Conservation (phyloP, 441 rosid genomes). For the Erysimum cheiri region DNA sequence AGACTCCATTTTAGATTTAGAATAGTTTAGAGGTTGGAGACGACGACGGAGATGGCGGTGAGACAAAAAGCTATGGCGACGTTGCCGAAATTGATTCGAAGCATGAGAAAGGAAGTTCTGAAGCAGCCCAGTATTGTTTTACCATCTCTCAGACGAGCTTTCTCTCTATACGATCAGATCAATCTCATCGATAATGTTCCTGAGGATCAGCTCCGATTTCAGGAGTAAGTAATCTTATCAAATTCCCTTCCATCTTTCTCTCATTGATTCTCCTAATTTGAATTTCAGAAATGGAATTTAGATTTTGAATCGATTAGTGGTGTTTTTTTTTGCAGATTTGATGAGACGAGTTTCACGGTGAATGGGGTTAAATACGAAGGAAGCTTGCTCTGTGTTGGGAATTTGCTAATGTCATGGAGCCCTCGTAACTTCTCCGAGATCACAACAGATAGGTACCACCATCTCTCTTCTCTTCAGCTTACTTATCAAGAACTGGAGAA, state of each 20-base stretch:
- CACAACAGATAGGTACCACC: conserved; percentile 67
- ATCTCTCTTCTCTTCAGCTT: neutral
- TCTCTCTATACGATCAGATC: conserved; percentile 90
- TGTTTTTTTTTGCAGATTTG: conserved; percentile 58
- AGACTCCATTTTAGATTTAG: no score
- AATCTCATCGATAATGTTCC: conserved; percentile 84
- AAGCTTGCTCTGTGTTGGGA: conserved; percentile 88
- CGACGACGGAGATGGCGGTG: conserved; percentile 44
- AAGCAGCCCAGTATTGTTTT: conserved; percentile 42
- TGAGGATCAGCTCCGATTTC: conserved; percentile 83
- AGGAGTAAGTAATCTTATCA: conserved; percentile 53
- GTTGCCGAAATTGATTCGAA: conserved; percentile 61
- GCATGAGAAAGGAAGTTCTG: conserved; percentile 48
- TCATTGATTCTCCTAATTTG: neutral
- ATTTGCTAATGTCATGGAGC: conserved; percentile 81
- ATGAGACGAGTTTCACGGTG: conserved; percentile 78
- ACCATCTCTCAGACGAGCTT: conserved; percentile 78
- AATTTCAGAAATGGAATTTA: neutral
- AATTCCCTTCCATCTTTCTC: neutral
- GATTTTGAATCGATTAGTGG: neutral
- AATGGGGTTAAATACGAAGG: conserved; percentile 81
- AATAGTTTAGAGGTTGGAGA: no score
- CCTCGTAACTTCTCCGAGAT: conserved; percentile 70
- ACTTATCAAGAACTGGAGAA: neutral
- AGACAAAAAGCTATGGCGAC: conserved; percentile 51